phyloP scores from a whole-genome alignment of 2,329 filamentous ascomycete species.

The Microdochium bolleyi region DNA sequence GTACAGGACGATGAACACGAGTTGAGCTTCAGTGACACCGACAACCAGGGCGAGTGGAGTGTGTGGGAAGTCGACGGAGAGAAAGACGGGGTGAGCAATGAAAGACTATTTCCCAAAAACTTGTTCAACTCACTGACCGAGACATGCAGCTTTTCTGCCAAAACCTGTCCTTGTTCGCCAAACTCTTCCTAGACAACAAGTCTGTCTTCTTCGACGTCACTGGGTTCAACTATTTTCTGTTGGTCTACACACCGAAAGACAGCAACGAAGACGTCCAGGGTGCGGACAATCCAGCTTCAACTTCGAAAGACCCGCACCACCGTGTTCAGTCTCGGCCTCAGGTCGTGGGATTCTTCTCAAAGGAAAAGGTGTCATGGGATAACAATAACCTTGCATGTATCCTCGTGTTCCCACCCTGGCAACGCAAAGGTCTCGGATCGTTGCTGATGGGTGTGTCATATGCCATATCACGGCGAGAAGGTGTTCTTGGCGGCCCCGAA shows the following conservation, averaged over 20 bases:
- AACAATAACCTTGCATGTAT: constrained; percentile 98
- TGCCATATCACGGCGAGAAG: constrained; percentile 78
- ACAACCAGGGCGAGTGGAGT: constrained; percentile 66
- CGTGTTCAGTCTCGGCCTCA: constrained; percentile 28
- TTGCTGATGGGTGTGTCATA: constrained; percentile 91
- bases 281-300: constrained; percentile 2
- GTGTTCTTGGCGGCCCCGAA: constrained; percentile 82
- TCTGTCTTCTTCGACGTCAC: constrained; percentile 96
- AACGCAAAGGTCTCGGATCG: constrained; percentile 79
- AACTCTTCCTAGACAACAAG: constrained; percentile 96
- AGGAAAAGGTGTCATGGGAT: constrained; percentile 98
- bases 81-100: constrained; percentile 56
- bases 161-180: constrained; percentile 91
- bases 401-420: constrained; percentile 90
- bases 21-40: constrained; percentile 34
- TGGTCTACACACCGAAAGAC: constrained; percentile 58
- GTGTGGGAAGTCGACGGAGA: constrained; percentile 93
- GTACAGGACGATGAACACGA: constrained; percentile 16
- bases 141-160: constrained; percentile 72
- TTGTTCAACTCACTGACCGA: constrained; percentile 1
- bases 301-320: constrained; percentile 4
- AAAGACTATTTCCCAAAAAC: background rate
- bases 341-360: constrained; percentile 95
- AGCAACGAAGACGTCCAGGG: constrained; percentile 1
- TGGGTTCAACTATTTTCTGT: constrained; percentile 89